These are phyloP conservation scores for Olyra latifolia DNA, from an alignment of 176 grass and related monocot genomes.

Conservation along the genomic window DNA sequence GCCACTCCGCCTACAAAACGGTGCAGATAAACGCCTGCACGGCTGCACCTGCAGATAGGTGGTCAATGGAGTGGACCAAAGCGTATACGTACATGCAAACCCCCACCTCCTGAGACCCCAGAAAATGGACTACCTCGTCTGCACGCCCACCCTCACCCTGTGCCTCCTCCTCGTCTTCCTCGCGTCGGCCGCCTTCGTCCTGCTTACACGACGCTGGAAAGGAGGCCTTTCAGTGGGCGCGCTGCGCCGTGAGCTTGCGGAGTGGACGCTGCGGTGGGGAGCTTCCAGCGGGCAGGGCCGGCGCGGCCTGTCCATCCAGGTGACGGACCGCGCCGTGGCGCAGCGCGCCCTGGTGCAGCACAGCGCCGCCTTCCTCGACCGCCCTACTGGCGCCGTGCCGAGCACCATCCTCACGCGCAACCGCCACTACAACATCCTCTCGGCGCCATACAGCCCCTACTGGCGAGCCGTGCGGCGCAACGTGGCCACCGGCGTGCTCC, in stretches of 20 bases:
- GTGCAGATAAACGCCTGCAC: too few relatives aligned
- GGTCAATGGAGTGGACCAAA: too few relatives aligned
- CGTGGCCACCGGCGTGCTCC: background rate
- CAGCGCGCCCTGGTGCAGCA: background rate
- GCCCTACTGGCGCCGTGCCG: background rate
- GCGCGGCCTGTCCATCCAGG: background rate
- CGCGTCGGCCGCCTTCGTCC: background rate
- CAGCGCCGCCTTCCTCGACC: background rate
- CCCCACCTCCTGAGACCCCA: too few relatives aligned
- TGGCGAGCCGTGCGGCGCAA: background rate
- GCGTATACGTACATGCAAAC: too few relatives aligned
- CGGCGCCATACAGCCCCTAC: background rate
- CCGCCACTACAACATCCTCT: constrained; percentile 16
- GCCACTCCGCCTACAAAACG: too few relatives aligned
- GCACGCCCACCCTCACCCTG: background rate
- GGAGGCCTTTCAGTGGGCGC: background rate
- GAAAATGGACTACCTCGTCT: background rate
- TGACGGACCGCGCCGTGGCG: background rate
- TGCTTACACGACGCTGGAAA: too few relatives aligned
- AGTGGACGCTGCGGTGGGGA: background rate
- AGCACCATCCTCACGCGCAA: constrained; percentile 7
- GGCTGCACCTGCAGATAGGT: too few relatives aligned
- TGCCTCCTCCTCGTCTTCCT: background rate
- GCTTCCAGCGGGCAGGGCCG: background rate
- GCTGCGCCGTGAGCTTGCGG: background rate